A percentile compares a stretch with the other conserved stretches of the same genome.
Conservation (phyloP, 495 filamentous ascomycete genomes). For the Talaromyces trachyspermus region DNA sequence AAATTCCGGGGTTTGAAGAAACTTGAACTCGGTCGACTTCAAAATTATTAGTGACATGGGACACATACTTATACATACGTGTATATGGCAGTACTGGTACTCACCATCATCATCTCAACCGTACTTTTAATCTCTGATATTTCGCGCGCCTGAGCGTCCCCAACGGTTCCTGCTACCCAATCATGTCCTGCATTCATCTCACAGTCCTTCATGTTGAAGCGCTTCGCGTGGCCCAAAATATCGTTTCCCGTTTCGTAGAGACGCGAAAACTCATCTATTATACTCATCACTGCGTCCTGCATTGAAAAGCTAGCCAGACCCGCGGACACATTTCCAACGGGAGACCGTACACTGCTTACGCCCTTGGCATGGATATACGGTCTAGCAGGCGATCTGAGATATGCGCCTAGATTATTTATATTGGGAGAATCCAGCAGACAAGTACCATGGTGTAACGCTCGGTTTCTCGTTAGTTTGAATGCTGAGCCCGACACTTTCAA, state of each 20-base stretch:
- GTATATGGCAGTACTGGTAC: slow-evolving; percentile 8
- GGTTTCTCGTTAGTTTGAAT: slow-evolving; percentile 74
- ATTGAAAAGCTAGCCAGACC: slow-evolving; percentile 32
- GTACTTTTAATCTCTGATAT: slow-evolving; percentile 49
- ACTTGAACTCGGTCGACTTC: slow-evolving; percentile 70
- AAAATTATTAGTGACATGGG: slow-evolving; percentile 6
- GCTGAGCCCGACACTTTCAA: slow-evolving; percentile 88
- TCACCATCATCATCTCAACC: slow-evolving; percentile 54
- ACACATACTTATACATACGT: slow-evolving; percentile 4
- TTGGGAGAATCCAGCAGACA: slow-evolving; percentile 69
- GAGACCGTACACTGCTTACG: slow-evolving; percentile 87
- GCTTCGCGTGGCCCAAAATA: slow-evolving; percentile 26
- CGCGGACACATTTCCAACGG: slow-evolving; percentile 68
- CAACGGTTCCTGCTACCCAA: slow-evolving; percentile 39
- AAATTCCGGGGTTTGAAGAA: slow-evolving; percentile 78
- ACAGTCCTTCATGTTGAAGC: slow-evolving; percentile 27
- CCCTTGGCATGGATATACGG: slow-evolving; percentile 72
- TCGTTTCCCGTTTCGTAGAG: slow-evolving; percentile 25
- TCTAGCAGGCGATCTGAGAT: slow-evolving; percentile 66
- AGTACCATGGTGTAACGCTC: slow-evolving; percentile 87
- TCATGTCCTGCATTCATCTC: slow-evolving; percentile 34
- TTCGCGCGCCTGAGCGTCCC: slow-evolving; percentile 33
- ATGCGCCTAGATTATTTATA: slow-evolving; percentile 53
- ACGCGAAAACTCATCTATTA: slow-evolving; percentile 28
- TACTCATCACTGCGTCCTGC: slow-evolving; percentile 26